Evolutionary conservation across 768 basidiomycete species (phyloP).

Genomic region (Imleria badia): DNA sequence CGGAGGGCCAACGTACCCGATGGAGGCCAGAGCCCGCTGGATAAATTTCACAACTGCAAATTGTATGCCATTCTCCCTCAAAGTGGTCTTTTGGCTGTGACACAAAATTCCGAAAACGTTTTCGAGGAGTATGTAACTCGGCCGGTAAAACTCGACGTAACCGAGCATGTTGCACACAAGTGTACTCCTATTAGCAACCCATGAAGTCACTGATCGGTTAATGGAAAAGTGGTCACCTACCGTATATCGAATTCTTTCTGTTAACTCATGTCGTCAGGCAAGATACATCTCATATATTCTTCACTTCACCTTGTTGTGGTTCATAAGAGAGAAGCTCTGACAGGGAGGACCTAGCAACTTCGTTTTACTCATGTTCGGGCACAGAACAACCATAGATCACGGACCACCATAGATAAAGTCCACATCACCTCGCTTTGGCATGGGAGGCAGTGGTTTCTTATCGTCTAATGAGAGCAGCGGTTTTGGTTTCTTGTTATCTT

Average conservation of each 20-base stretch:
- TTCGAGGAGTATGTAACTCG: constrained; percentile 66
- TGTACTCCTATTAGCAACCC: constrained; percentile 44
- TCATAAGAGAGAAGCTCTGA: constrained; percentile 68
- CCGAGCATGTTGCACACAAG: constrained; percentile 70
- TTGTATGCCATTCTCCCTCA: constrained; percentile 40
- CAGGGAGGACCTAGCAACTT: constrained; percentile 63
- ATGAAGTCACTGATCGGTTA: background rate
- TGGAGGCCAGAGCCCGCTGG: constrained; percentile 51
- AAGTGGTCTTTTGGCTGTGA: constrained; percentile 45
- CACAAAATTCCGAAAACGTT: constrained; percentile 66
- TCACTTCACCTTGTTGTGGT: constrained; percentile 53
- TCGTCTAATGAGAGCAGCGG: constrained; percentile 44
- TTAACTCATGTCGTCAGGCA: constrained; percentile 2
- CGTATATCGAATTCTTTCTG: constrained; percentile 62
- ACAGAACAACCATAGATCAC: constrained; percentile 17
- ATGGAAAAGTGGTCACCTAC: constrained; percentile 29
- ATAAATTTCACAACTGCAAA: constrained; percentile 69
- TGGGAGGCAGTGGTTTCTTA: constrained; percentile 36
- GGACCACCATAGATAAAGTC: constrained; percentile 76
- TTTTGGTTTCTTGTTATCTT: constrained; percentile 40
- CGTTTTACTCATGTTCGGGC: background rate
- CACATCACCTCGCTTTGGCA: constrained; percentile 61
- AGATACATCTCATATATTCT: background rate
- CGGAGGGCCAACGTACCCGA: constrained; percentile 52
- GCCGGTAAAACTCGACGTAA: constrained; percentile 63